A percentile compares a stretch with the other conserved stretches of the same genome.
Conservation (phyloP, 2,329 filamentous ascomycete genomes). For the Setomelanomma holmii region DNA sequence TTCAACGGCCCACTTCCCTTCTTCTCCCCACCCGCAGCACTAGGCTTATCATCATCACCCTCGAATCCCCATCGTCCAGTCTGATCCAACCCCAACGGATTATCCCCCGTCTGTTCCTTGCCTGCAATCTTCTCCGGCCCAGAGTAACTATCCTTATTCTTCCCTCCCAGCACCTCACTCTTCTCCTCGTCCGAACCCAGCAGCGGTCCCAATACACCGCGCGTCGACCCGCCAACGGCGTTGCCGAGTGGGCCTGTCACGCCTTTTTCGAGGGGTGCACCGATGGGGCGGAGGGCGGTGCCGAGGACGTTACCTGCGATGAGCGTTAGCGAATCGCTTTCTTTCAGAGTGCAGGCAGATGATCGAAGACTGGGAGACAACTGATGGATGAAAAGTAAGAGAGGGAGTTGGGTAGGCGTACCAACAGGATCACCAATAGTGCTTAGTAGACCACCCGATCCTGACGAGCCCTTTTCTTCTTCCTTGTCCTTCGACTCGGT, state of each 20-base stretch:
- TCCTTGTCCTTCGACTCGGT: constrained; percentile 19
- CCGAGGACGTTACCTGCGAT: constrained; percentile 44
- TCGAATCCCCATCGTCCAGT: constrained; percentile 47
- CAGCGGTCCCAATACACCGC: constrained; percentile 44
- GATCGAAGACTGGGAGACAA: too few species aligned
- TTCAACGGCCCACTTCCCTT: not conserved
- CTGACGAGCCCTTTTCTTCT: constrained; percentile 27
- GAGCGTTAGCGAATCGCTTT: constrained; percentile 10
- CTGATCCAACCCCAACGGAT: constrained; percentile 50
- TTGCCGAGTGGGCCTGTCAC: constrained; percentile 47
- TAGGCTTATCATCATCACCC: constrained; percentile 27
- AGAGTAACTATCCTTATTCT: constrained; percentile 50
- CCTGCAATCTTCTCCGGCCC: constrained; percentile 48
- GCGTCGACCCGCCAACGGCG: constrained; percentile 46
- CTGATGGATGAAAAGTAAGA: not conserved
- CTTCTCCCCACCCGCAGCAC: not conserved
- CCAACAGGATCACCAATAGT: constrained; percentile 42
- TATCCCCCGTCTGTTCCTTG: constrained; percentile 49
- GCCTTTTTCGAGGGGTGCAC: constrained; percentile 45
- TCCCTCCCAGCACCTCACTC: constrained; percentile 46
- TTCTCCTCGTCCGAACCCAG: constrained; percentile 45
- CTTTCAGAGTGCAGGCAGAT: too few species aligned
- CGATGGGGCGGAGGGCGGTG: constrained; percentile 49
- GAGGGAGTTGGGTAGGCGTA: constrained; percentile 12
- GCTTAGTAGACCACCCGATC: constrained; percentile 37